Evolutionary conservation across 805 yeast species (phyloP).

Genomic region (Barnettozyma wickerhamii): DNA sequence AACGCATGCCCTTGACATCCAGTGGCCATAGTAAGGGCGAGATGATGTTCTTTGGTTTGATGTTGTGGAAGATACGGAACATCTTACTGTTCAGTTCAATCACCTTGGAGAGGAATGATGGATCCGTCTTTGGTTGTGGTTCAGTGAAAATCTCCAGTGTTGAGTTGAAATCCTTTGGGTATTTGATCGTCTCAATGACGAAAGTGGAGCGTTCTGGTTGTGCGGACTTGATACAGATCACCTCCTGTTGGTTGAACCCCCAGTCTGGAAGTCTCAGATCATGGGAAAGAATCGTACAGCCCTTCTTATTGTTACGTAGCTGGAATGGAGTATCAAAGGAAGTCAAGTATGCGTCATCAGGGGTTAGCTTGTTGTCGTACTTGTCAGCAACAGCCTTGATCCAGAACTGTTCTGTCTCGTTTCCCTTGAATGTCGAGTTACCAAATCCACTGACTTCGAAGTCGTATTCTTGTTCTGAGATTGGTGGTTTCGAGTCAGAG

Average conservation of each 20-base stretch:
- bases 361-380: not conserved
- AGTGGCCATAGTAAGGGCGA: conserved; percentile 64
- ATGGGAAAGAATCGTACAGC: conserved; percentile 75
- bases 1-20: conserved; percentile 52
- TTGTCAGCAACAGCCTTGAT: conserved; percentile 41
- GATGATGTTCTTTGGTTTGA: conserved; percentile 7
- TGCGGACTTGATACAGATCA: conserved; percentile 77
- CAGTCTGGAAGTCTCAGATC: conserved; percentile 70
- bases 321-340: conserved; percentile 63
- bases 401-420: conserved; percentile 66
- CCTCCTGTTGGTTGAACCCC: conserved; percentile 86
- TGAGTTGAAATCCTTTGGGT: conserved; percentile 25
- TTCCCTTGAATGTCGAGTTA: conserved; percentile 55
- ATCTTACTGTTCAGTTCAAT: conserved; percentile 19
- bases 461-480: conserved; percentile 87
- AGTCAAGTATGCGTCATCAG: conserved; percentile 27
- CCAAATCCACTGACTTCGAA: conserved; percentile 77
- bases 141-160: conserved; percentile 18
- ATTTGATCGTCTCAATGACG: conserved; percentile 60
- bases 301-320: conserved; percentile 59
- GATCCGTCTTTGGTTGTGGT: conserved; percentile 21
- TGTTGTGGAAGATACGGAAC: conserved; percentile 14
- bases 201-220: conserved; percentile 63
- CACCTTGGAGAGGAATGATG: conserved; percentile 17
- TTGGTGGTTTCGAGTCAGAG: conserved; percentile 72